These are phyloP conservation scores for Ogataea nonfermentans DNA, from an alignment of 805 yeast species.

Conservation along the genomic window DNA sequence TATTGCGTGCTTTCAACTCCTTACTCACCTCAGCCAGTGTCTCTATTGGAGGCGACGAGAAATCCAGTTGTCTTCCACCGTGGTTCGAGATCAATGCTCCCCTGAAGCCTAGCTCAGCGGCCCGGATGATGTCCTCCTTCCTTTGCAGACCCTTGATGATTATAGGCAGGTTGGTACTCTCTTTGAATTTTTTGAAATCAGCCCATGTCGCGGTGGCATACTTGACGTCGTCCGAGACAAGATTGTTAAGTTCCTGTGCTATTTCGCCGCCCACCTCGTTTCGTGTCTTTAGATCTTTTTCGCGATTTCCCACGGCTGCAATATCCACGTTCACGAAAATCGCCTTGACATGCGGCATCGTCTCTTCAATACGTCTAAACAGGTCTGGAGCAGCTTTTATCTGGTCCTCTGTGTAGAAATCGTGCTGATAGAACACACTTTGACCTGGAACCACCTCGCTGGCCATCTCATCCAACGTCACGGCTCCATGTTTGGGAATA, in stretches of 20 bases:
- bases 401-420: conserved; percentile 61
- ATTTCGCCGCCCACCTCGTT: conserved; percentile 44
- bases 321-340: conserved; percentile 85
- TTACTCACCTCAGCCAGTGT: conserved; percentile 55
- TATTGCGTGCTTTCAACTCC: conserved; percentile 38
- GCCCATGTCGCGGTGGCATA: conserved; percentile 54
- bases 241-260: conserved; percentile 13
- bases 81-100: conserved; percentile 72
- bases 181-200: conserved; percentile 52
- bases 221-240: conserved; percentile 13
- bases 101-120: conserved; percentile 55
- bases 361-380: conserved; percentile 26
- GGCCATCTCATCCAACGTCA: conserved; percentile 73
- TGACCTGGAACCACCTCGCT: conserved; percentile 59
- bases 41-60: conserved; percentile 58
- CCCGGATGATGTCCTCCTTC: conserved; percentile 60
- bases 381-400: conserved; percentile 45
- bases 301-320: conserved; percentile 80
- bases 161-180: conserved; percentile 45
- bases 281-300: conserved; percentile 75
- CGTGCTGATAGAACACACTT: conserved; percentile 78
- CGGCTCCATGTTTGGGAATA: conserved; percentile 84
- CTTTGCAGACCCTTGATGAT: conserved; percentile 65
- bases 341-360: conserved; percentile 63
- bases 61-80: conserved; percentile 73